These are phyloP conservation scores for Gymnopus androsaceus DNA, from an alignment of 1,284 basidiomycete genomes.

Conservation along the genomic window DNA sequence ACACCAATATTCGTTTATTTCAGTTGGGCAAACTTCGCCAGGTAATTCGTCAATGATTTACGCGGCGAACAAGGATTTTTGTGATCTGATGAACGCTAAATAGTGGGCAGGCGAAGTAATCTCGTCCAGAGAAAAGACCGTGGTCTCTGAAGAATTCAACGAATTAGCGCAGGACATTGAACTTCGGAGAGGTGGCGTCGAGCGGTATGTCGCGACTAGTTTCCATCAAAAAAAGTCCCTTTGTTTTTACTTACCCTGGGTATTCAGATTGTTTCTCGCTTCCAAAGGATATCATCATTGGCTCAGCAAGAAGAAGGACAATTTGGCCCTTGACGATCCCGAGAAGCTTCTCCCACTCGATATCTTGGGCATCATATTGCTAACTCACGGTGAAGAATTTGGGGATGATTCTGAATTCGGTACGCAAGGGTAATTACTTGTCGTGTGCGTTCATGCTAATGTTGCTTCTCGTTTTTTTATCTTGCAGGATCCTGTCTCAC, in stretches of 20 bases:
- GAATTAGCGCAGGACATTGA: slow-evolving; percentile 74
- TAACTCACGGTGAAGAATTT: slow-evolving; percentile 81
- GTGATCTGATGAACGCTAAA: too few relatives aligned
- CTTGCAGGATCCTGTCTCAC: slow-evolving; percentile 65
- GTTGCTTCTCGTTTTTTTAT: too few relatives aligned
- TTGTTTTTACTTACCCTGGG: neutral
- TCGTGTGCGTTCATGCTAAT: neutral
- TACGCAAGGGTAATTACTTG: slow-evolving; percentile 30
- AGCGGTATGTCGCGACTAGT: slow-evolving; percentile 47
- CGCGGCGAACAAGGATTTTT: too few relatives aligned
- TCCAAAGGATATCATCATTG: slow-evolving; percentile 62
- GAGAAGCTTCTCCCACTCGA: slow-evolving; percentile 75
- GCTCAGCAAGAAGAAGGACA: slow-evolving; percentile 68
- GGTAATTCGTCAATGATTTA: slow-evolving; percentile 42
- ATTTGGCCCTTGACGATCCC: slow-evolving; percentile 54
- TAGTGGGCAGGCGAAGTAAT: slow-evolving; percentile 83
- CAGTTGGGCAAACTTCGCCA: slow-evolving; percentile 70
- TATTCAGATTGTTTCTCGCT: slow-evolving; percentile 56
- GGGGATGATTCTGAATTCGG: slow-evolving; percentile 73
- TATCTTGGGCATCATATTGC: slow-evolving; percentile 83
- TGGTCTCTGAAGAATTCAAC: slow-evolving; percentile 63
- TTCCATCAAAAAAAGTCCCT: neutral
- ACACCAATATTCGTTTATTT: neutral
- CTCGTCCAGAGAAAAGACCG: slow-evolving; percentile 68
- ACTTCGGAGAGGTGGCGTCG: slow-evolving; percentile 60